These are phyloP conservation scores for Eragrostis nindensis DNA, from an alignment of 176 grass and related monocot genomes.

Conservation along the genomic window DNA sequence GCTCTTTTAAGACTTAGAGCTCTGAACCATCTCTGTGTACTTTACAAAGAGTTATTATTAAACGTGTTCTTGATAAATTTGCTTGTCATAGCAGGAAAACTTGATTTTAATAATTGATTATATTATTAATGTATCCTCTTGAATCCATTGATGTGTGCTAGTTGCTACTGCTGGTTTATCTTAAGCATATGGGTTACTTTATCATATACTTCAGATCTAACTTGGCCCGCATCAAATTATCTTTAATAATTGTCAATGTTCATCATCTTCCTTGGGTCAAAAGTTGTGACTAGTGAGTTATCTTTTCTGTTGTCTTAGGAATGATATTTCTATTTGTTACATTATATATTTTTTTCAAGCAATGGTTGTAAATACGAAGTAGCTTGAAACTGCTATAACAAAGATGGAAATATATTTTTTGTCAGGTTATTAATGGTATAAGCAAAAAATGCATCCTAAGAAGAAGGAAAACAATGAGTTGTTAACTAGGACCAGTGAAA, in stretches of 20 bases:
- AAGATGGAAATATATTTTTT: background rate
- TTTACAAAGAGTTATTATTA: slow-evolving; percentile 3
- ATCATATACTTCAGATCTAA: background rate
- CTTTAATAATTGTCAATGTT: background rate
- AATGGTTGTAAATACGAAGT: no score
- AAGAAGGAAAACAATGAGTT: background rate
- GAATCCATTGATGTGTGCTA: slow-evolving; percentile 25
- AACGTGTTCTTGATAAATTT: slow-evolving; percentile 16
- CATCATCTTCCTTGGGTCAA: slow-evolving; percentile 12
- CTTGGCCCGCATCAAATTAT: background rate
- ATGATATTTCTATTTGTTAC: background rate
- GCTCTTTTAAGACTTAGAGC: slow-evolving; percentile 5
- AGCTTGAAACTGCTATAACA: background rate
- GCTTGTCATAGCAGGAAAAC: background rate
- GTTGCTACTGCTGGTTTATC: background rate
- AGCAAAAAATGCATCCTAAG: slow-evolving; percentile 13
- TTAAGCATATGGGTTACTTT: background rate
- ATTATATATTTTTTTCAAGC: no score
- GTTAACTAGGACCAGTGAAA: slow-evolving; percentile 19
- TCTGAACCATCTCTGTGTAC: slow-evolving; percentile 5
- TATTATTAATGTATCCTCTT: slow-evolving; percentile 23
- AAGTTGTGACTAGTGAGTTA: background rate
- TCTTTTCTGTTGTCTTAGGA: no score
- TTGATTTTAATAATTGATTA: background rate
- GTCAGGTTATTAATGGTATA: slow-evolving; percentile 3